Evolutionary conservation across 257 asterid species (phyloP).

Genomic region (Ehretia macrophylla): DNA sequence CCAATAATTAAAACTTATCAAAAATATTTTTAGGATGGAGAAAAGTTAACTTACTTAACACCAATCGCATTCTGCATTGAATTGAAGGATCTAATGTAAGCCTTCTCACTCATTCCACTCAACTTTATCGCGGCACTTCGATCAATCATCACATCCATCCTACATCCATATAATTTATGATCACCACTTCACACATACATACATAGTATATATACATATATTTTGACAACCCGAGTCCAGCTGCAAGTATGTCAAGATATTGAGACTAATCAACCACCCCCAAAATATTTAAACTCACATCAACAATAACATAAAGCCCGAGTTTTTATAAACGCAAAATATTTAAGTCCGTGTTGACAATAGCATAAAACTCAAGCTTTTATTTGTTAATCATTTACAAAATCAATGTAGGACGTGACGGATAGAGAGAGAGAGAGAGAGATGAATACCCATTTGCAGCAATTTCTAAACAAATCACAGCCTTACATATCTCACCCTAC

Average conservation of each 20-base stretch:
- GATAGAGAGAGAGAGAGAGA: no score
- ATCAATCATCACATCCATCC: conserved; percentile 76
- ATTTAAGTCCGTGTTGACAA: no score
- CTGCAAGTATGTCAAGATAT: no score
- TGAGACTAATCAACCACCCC: no score
- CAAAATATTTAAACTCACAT: no score
- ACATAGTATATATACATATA: background rate
- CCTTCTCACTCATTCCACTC: conserved; percentile 91
- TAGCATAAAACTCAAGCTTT: no score
- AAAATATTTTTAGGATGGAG: background rate
- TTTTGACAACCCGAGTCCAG: no score
- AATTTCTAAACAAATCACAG: conserved; percentile 86
- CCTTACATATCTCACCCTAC: conserved; percentile 95
- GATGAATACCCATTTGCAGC: conserved; percentile 62
- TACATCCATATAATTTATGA: conserved; percentile 17
- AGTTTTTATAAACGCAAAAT: no score
- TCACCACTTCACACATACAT: background rate
- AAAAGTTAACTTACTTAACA: conserved; percentile 47
- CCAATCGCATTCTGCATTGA: conserved; percentile 94
- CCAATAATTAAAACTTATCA: background rate
- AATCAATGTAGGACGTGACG: no score
- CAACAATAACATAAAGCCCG: no score
- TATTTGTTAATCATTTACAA: no score
- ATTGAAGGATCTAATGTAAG: conserved; percentile 78
- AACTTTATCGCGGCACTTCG: conserved; percentile 66